These are phyloP conservation scores for Euphorbia pulcherrima DNA, from an alignment of 345 rosid species.

Conservation along the genomic window DNA sequence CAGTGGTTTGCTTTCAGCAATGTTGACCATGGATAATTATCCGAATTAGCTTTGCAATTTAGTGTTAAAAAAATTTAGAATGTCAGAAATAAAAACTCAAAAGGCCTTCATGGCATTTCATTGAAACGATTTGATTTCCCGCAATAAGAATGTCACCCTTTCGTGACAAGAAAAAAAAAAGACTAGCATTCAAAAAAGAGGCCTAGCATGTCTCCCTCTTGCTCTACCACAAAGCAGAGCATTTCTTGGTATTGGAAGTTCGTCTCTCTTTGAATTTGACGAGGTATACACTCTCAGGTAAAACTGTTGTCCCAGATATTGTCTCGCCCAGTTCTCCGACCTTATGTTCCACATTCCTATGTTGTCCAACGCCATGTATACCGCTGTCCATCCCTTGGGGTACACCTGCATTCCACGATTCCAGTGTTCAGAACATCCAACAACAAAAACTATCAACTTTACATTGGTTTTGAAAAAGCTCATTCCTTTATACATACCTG, in stretches of 20 bases:
- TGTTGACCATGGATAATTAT: slow-evolving; percentile 14
- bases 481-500: slow-evolving; percentile 34
- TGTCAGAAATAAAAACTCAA: slow-evolving; percentile 7
- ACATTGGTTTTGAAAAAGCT: too few species aligned
- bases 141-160: slow-evolving; percentile 41
- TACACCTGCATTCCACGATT: slow-evolving; percentile 38
- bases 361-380: slow-evolving; percentile 62
- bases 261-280: slow-evolving; percentile 59
- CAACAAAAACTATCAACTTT: background rate
- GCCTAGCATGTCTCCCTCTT: slow-evolving; percentile 70
- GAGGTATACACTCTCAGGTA: slow-evolving; percentile 50
- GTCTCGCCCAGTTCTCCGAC: slow-evolving; percentile 64
- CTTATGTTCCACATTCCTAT: slow-evolving; percentile 77
- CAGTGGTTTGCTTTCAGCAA: slow-evolving; percentile 19
- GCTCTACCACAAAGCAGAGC: slow-evolving; percentile 60
- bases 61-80: slow-evolving; percentile 12
- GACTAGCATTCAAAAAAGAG: slow-evolving; percentile 28
- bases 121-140: slow-evolving; percentile 11
- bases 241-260: slow-evolving; percentile 52
- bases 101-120: slow-evolving; percentile 23
- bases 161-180: slow-evolving; percentile 38
- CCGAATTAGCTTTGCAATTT: slow-evolving; percentile 2
- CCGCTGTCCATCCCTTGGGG: slow-evolving; percentile 64
- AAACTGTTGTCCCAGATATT: slow-evolving; percentile 63
- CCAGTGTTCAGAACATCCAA: background rate